A percentile compares a stretch with the other conserved stretches of the same genome.
These are phyloP conservation scores for Sherardia arvensis DNA, from an alignment of 257 asterid genomes.

Conservation along the genomic window DNA sequence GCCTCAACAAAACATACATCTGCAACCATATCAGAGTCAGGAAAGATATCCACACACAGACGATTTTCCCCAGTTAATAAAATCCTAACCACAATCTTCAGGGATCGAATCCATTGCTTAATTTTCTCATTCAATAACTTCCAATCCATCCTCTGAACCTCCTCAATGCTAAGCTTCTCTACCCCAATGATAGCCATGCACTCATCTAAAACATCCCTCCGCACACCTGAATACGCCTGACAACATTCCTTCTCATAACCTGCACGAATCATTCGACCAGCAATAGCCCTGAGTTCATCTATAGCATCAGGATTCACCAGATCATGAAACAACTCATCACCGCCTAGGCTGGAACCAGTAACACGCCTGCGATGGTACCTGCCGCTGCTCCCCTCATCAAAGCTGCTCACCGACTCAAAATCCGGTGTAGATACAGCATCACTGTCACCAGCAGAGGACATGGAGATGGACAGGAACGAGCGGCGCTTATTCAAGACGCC, in stretches of 20 bases:
- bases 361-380: constrained; percentile 45
- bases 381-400: constrained; percentile 49
- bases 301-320: constrained; percentile 65
- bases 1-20: constrained; percentile 86
- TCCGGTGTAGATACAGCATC: neutral
- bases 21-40: constrained; percentile 61
- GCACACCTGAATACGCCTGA: constrained; percentile 73
- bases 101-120: constrained; percentile 88
- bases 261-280: constrained; percentile 77
- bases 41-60: constrained; percentile 66
- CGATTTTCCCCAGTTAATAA: constrained; percentile 61
- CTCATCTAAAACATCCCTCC: constrained; percentile 86
- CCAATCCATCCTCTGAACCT: constrained; percentile 92
- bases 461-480: neutral
- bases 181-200: constrained; percentile 68
- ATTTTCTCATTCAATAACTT: constrained; percentile 69
- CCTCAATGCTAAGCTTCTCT: constrained; percentile 90
- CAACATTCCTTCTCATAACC: constrained; percentile 94
- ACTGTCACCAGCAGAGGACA: neutral
- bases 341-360: constrained; percentile 58
- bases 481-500: neutral
- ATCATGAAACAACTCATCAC: constrained; percentile 57
- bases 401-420: constrained; percentile 14
- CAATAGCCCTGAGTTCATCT: constrained; percentile 62
- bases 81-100: constrained; percentile 62